These are phyloP conservation scores for Endocarpon pusillum DNA, from an alignment of 495 filamentous ascomycete genomes.

Conservation along the genomic window DNA sequence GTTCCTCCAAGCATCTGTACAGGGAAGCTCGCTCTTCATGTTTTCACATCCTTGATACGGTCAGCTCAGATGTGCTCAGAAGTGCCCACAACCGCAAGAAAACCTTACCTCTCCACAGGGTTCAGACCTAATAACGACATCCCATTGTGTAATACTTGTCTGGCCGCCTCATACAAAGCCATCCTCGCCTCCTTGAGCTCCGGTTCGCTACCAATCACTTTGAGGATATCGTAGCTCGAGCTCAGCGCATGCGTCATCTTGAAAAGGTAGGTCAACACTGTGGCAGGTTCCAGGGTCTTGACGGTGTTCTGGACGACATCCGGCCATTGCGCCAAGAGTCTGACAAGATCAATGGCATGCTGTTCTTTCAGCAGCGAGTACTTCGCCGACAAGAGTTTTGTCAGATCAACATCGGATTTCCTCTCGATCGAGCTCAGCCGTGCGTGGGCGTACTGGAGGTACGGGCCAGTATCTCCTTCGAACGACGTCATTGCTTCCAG, in stretches of 20 bases:
- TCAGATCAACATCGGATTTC: conserved; percentile 27
- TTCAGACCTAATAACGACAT: conserved; percentile 68
- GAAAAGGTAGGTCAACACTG: conserved; percentile 68
- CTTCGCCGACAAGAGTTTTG: conserved; percentile 33
- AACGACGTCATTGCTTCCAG: conserved; percentile 51
- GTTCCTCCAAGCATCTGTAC: too few species aligned
- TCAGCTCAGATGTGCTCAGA: too few species aligned
- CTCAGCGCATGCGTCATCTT: conserved; percentile 74
- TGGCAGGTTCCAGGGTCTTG: conserved; percentile 48
- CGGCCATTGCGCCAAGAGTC: conserved; percentile 42
- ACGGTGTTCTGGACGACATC: conserved; percentile 43
- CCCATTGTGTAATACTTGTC: conserved; percentile 64
- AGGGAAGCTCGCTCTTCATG: too few species aligned
- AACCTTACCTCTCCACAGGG: conserved; percentile 48
- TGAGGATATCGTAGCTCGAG: conserved; percentile 66
- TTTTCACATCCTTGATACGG: too few species aligned
- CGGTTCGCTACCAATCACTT: conserved; percentile 56
- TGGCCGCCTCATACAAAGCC: conserved; percentile 65
- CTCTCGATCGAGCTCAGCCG: conserved; percentile 46
- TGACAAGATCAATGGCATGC: conserved; percentile 40
- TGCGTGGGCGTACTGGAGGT: conserved; percentile 53
- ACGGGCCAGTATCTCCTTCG: conserved; percentile 54
- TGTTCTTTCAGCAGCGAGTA: conserved; percentile 37
- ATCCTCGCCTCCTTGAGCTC: conserved; percentile 61
- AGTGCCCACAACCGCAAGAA: background rate